Percentiles rank a stretch among this genome's conserved stretches.
Conservation (phyloP, 495 filamentous ascomycete genomes). For the Sordaria brevicollis region DNA sequence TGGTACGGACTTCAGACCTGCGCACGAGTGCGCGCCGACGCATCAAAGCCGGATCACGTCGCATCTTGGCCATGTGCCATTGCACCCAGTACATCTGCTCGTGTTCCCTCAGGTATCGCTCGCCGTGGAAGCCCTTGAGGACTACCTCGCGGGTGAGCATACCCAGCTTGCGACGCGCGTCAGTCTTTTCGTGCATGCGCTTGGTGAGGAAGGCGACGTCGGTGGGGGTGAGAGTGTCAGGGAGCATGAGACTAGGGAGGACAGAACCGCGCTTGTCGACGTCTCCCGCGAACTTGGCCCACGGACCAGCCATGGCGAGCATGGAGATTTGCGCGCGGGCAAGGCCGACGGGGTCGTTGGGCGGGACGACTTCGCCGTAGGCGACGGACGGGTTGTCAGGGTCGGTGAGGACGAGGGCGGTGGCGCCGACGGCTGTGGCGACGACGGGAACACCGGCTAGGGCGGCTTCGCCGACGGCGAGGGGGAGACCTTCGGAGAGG, state of each 20-base stretch:
- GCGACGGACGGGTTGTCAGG: conserved; percentile 41
- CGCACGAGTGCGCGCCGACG: neutral
- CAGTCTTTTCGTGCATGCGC: conserved; percentile 53
- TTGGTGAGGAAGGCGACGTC: conserved; percentile 45
- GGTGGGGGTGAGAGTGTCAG: conserved; percentile 30
- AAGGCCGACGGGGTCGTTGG: conserved; percentile 49
- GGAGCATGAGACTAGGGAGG: conserved; percentile 36
- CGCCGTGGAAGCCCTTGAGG: conserved; percentile 49
- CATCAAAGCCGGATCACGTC: neutral
- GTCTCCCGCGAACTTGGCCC: conserved; percentile 27
- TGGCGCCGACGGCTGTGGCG: conserved; percentile 56
- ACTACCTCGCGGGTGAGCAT: conserved; percentile 52
- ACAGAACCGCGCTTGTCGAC: conserved; percentile 8
- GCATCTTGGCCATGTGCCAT: conserved; percentile 14
- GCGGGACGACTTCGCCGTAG: conserved; percentile 52
- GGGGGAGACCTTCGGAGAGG: conserved; percentile 53
- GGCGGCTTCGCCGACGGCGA: conserved; percentile 57
- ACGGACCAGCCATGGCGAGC: conserved; percentile 50
- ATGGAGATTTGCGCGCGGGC: conserved; percentile 54
- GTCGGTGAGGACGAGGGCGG: conserved; percentile 52
- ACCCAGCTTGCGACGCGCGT: conserved; percentile 47
- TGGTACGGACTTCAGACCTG: neutral
- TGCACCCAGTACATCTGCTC: conserved; percentile 60
- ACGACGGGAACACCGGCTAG: conserved; percentile 54
- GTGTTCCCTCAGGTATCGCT: conserved; percentile 56